Base-by-base conservation (phyloP, 2,329 filamentous ascomycete genomes). In the Blastomyces percursus region DNA sequence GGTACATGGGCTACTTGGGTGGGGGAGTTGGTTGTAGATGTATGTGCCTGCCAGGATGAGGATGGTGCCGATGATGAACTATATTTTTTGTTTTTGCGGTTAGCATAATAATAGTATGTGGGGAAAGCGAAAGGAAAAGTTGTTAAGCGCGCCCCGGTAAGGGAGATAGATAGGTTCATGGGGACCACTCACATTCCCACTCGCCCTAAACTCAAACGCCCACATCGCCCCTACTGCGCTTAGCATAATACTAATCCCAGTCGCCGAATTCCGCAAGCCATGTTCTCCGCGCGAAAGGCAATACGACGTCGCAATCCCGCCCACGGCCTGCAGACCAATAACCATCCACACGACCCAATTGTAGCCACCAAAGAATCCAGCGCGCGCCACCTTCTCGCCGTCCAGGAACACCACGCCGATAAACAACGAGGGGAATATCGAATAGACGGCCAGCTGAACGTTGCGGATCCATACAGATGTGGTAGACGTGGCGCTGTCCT, bases 361-460 rank as follows among this genome's bases (percentile, higher is more conserved):
- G 77, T 97, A 99, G 2, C 94, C 94, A 63, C 89, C 88, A 69
- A 99, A 97, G 76, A 97, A 96, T 14, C 94, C 94, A 65, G 90
- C 86, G 73, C 88, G 85, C 32, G 87, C 82, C 66, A 99, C 91
- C 50, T 89, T 87, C 64, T 86, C 84, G 32, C 93, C 94, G 68
- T 99, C 94, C 66, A 91, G 89, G 77, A 90, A 89, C 2, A 95
- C 77, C 6, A 97, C 87, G 1, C 93, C 94, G 60, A 96, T 82
- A 63, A 97, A 85, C 0, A 96, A 80, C 0, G 92, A 89, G 0
- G 93, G 91, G 69, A 96, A 93, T 1, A 97, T 80, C 0, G 92
- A 96, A 78, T 96, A 99, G 71, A 96, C 90, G 0, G 91, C 92
- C 30, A 99, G 80, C 74, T 99, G 94, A 56, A 96, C 88, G 73